Conservation (phyloP, 352 stramenopile genomes). For the Blastocystis sp. region DNA sequence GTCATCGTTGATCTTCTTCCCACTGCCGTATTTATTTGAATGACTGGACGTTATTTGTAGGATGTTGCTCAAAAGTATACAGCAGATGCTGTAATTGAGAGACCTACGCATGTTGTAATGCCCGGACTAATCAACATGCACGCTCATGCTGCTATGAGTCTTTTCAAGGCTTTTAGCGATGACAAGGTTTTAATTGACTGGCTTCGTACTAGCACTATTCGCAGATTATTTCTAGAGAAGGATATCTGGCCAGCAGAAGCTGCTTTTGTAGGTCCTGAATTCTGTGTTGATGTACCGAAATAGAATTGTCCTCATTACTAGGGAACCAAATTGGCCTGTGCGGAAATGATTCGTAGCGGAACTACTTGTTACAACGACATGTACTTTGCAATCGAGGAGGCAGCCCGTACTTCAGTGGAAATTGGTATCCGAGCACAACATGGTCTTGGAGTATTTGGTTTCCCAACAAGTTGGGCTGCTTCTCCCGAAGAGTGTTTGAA, state of each 20-base stretch:
- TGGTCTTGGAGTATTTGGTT: conserved; percentile 63
- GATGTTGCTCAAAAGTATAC: conserved; percentile 75
- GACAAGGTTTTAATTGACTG: conserved; percentile 81
- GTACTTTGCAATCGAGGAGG: conserved; percentile 80
- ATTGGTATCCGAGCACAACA: conserved; percentile 76
- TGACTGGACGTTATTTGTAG: conserved; percentile 28
- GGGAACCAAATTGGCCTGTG: conserved; percentile 76
- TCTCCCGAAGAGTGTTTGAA: conserved; percentile 24
- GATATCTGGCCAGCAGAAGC: conserved; percentile 82
- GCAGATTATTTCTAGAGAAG: conserved; percentile 69
- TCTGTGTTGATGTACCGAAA: conserved; percentile 69
- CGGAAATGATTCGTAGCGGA: conserved; percentile 83
- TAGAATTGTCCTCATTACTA: neutral
- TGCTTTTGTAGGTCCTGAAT: conserved; percentile 77
- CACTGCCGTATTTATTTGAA: neutral
- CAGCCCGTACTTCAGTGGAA: conserved; percentile 74
- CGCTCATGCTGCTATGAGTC: conserved; percentile 81
- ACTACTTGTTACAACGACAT: conserved; percentile 86
- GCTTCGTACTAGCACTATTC: conserved; percentile 70
- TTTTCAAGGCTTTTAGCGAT: conserved; percentile 81
- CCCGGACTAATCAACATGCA: conserved; percentile 82
- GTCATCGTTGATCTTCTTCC: conserved; percentile 80
- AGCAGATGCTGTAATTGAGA: conserved; percentile 72
- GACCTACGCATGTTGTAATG: conserved; percentile 77
- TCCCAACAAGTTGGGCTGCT: conserved; percentile 49